phyloP scores from a whole-genome alignment of 371 early-diverging fungal species.

The Rhizopus delemar region DNA sequence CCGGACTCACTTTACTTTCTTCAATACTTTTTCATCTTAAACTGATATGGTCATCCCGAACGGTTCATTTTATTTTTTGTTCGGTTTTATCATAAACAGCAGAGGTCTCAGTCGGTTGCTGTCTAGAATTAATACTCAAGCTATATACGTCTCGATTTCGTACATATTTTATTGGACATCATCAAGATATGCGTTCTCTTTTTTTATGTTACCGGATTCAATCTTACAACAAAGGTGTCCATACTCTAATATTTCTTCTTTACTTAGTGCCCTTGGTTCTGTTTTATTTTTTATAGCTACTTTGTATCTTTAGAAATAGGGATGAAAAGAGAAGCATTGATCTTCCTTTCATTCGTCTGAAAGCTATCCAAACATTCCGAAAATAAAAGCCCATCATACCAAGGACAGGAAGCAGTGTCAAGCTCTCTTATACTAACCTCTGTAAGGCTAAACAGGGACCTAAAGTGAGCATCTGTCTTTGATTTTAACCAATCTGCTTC shows the following conservation, averaged over 20 bases:
- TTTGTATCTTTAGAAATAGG: constrained; percentile 94
- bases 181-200: constrained; percentile 81
- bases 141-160: neutral
- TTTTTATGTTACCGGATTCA: constrained; percentile 86
- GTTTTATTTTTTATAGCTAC: constrained; percentile 24
- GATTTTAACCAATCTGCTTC: constrained; percentile 87
- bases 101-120: constrained; percentile 68
- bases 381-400: constrained; percentile 92
- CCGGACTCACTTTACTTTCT: constrained; percentile 87
- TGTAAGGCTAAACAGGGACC: constrained; percentile 95
- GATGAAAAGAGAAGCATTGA: constrained; percentile 87
- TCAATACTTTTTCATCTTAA: constrained; percentile 88
- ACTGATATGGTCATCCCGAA: constrained; percentile 92
- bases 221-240: constrained; percentile 95
- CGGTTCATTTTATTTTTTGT: constrained; percentile 74
- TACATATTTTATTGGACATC: constrained; percentile 88
- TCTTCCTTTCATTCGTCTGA: constrained; percentile 80
- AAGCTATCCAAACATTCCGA: constrained; percentile 84
- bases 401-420: constrained; percentile 60
- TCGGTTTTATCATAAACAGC: constrained; percentile 84
- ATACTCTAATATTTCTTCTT: constrained; percentile 65
- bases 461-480: constrained; percentile 81
- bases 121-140: neutral
- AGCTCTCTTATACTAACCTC: constrained; percentile 95
- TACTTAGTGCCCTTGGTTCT: neutral